Evolutionary conservation across 192 early-diverging fungal species (phyloP).

Genomic region (Endogone sp.): DNA sequence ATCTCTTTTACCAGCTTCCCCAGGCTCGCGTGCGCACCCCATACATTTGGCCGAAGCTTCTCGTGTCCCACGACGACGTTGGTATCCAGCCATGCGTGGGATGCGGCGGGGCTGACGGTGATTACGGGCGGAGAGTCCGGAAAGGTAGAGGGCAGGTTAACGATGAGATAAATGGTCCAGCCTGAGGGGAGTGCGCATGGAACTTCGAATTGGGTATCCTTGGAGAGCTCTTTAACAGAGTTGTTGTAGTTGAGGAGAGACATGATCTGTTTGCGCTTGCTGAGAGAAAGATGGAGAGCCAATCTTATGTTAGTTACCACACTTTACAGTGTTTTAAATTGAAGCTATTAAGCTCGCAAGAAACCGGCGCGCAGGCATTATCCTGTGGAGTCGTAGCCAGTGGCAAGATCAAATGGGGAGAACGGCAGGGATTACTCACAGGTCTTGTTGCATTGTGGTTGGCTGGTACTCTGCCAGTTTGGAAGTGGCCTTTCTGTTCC

Average conservation of each 20-base stretch:
- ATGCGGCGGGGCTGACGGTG: conserved; percentile 38
- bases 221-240: conserved; percentile 13
- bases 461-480: background rate
- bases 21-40: conserved; percentile 38
- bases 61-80: conserved; percentile 46
- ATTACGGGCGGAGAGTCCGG: conserved; percentile 51
- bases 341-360: too few relatives aligned
- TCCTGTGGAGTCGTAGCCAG: too few relatives aligned
- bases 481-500: background rate
- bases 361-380: too few relatives aligned
- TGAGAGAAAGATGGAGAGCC: too few relatives aligned
- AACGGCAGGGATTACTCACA: too few relatives aligned
- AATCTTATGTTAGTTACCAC: too few relatives aligned
- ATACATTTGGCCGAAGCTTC: conserved; percentile 27
- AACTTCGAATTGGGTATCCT: conserved; percentile 27
- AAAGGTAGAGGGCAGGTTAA: conserved; percentile 45
- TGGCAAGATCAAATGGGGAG: background rate
- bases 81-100: conserved; percentile 53
- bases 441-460: background rate
- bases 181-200: conserved; percentile 6
- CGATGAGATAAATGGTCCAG: conserved; percentile 20
- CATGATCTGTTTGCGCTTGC: conserved; percentile 28
- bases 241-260: conserved; percentile 24
- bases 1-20: conserved; percentile 56
- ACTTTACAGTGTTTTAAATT: too few relatives aligned